Evolutionary conservation across 176 grass and related monocot genomes (phyloP).

Genomic region (Zizania latifolia): DNA sequence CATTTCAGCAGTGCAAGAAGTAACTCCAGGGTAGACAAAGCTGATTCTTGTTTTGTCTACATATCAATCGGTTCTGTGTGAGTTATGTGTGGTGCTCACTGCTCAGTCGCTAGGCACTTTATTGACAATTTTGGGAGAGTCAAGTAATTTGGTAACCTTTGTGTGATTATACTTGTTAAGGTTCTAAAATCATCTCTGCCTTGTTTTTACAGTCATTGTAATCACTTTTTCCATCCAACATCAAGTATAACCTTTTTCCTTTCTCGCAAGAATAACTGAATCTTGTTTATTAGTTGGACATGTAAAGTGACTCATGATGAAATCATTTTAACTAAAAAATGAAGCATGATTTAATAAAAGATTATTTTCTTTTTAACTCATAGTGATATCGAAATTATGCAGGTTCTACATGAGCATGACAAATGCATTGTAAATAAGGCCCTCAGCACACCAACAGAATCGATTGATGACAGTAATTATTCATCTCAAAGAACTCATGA

Average conservation of each 20-base stretch:
- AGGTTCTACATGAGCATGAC: conserved; percentile 31
- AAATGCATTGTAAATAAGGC: conserved; percentile 14
- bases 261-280: neutral
- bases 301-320: neutral
- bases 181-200: neutral
- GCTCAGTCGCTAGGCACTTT: neutral
- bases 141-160: neutral
- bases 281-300: neutral
- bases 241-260: neutral
- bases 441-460: neutral
- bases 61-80: neutral
- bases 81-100: too few relatives aligned
- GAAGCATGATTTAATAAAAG: neutral
- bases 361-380: conserved; percentile 7
- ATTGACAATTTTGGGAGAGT: neutral
- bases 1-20: neutral
- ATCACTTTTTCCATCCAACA: neutral
- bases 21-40: neutral
- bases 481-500: neutral
- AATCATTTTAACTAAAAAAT: neutral
- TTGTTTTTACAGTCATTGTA: neutral
- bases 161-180: neutral
- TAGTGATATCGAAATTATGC: conserved; percentile 9
- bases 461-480: conserved; percentile 15
- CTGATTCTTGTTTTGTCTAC: neutral